Conservation (phyloP, 495 filamentous ascomycete species). For the Geoglossum glabrum region DNA sequence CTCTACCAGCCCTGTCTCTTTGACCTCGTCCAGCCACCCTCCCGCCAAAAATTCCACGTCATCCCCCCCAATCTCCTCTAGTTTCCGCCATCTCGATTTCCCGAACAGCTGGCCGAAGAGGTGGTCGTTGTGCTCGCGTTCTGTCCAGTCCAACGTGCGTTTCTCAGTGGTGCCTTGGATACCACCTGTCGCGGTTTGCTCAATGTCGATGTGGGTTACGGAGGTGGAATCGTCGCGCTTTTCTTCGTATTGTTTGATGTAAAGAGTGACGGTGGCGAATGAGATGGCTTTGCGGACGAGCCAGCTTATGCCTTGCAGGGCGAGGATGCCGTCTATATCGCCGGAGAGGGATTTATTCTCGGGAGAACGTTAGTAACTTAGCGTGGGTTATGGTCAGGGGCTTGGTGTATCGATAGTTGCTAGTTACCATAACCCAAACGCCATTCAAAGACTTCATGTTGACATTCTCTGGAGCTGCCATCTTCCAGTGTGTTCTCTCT, state of each 20-base stretch:
- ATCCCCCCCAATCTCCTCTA: constrained; percentile 19
- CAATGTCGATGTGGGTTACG: constrained; percentile 57
- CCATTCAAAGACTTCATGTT: constrained; percentile 58
- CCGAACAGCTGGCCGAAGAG: constrained; percentile 61
- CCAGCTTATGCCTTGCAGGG: constrained; percentile 72
- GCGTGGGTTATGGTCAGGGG: not conserved
- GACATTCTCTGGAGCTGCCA: constrained; percentile 63
- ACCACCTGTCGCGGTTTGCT: constrained; percentile 57
- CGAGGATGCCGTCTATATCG: constrained; percentile 47
- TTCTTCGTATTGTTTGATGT: constrained; percentile 37
- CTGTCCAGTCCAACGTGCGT: constrained; percentile 48
- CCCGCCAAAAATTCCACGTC: constrained; percentile 25
- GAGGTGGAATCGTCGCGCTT: constrained; percentile 11
- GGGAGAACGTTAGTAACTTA: not conserved
- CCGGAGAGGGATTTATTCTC: constrained; percentile 68
- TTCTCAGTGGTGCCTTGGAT: constrained; percentile 51
- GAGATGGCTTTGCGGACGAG: constrained; percentile 55
- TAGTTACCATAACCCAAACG: constrained; percentile 61
- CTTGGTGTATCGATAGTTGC: not conserved
- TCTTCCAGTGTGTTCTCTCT: constrained; percentile 22
- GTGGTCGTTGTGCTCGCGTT: constrained; percentile 53
- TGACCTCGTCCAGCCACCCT: constrained; percentile 32
- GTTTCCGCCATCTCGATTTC: constrained; percentile 31
- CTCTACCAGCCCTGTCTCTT: constrained; percentile 31
- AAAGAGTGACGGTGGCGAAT: constrained; percentile 51